Evolutionary conservation across 1,139 yeast genomes (phyloP), one percentile per base, ranked within the genome.

Genomic region (Suhomyces kunorum): DNA sequence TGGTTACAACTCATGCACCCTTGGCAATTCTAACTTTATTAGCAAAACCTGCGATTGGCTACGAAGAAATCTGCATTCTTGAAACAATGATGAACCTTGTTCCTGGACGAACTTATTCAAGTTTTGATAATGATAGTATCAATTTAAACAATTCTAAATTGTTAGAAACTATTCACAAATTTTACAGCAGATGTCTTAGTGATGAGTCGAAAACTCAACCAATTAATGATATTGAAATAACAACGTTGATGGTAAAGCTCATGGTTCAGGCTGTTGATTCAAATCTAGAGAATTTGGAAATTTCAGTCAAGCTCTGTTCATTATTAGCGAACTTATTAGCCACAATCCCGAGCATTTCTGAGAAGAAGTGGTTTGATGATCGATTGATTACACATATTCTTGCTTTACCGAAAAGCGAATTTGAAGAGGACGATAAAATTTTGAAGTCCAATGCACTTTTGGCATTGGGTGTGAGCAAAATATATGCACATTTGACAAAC

Each of bases 1-100:
- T 87, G 84, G 63, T 82, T n/a, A 68, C 78, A 0, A 71, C 74
- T 12, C 96, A 90, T 56, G 66, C 86, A 4, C 97, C 97, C 0
- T 63, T 87, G 39, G 74, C 86, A 1, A 59, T 88, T 1, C 50
- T 87, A 14, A 66, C 78, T 1, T 48, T 78, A 4, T 52, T 69
- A 16, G 29, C 50, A 6, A 51, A 49, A 11, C 31, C 47, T 2
- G 25, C 39, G 0, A 36, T 59, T 6, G 43, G 41, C 13, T 29
- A 20, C 3, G 43, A 61, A 3, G 64, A 74, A 55, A 50, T 68
- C n/a, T 51, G 55, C 3, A 51, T 78, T 7, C 59, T 79, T 5
- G 64, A 66, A 14, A 43, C 56, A 1, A 51, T 81, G 16, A 47
- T 79, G 6, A 67, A 66, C 3, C 56, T 78, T 35, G 74, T 83